Conservation (phyloP, 306 rosid genomes). For the Sicyos edulis region DNA sequence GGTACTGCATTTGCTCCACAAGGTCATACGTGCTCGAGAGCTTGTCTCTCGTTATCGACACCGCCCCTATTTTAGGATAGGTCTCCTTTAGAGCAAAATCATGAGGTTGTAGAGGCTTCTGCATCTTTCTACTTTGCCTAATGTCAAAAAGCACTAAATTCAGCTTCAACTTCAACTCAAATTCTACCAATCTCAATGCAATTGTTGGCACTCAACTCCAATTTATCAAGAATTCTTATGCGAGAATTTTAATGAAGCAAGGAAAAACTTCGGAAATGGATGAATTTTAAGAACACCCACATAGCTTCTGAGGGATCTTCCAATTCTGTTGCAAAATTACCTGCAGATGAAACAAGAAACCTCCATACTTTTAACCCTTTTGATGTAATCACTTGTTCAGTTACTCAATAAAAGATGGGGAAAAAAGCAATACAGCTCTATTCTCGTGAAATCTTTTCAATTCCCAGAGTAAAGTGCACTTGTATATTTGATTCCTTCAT, state of each 20-base stretch:
- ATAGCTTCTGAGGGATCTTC: not conserved
- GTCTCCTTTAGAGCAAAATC: conserved; percentile 87
- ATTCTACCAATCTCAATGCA: conserved; percentile 1
- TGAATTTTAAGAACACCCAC: not conserved
- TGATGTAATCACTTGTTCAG: not conserved
- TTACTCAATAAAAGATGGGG: not conserved
- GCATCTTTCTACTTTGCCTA: conserved; percentile 41
- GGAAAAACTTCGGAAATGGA: not conserved
- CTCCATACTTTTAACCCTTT: not conserved
- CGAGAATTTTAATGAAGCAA: not conserved
- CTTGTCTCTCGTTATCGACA: conserved; percentile 50
- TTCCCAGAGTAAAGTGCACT: not conserved
- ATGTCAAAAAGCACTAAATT: conserved; percentile 16
- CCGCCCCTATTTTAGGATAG: conserved; percentile 76
- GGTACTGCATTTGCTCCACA: conserved; percentile 89
- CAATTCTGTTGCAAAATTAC: not conserved
- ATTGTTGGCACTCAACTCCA: not conserved
- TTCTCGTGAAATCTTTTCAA: not conserved
- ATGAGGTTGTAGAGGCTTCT: conserved; percentile 54
- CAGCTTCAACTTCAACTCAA: conserved; percentile 6
- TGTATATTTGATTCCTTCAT: not conserved
- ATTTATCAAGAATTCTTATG: not conserved
- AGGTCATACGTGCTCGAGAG: conserved; percentile 82
- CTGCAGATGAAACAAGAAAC: conserved; percentile 1
- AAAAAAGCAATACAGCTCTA: not conserved